Conservation (phyloP, 2,329 filamentous ascomycete genomes). For the Teratosphaeriaceae sp. region DNA sequence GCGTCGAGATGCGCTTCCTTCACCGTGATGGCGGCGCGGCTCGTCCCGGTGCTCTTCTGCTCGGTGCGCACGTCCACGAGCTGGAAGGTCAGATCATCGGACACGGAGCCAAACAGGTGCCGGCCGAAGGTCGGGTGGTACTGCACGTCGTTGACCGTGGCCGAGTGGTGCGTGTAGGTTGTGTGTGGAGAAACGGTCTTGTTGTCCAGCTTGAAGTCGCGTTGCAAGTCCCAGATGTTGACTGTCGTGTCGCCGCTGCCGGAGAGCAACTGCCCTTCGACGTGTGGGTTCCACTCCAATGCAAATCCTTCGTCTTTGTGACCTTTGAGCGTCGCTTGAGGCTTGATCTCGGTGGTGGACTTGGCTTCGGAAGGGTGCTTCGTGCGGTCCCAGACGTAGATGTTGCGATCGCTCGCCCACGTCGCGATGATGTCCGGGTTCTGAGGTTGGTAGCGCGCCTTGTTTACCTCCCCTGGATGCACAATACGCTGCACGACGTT, state of each 20-base stretch:
- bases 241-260: conserved; percentile 92
- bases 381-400: conserved; percentile 91
- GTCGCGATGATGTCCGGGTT: conserved; percentile 97
- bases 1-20: conserved; percentile 80
- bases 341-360: conserved; percentile 55
- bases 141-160: conserved; percentile 95
- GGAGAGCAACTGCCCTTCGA: conserved; percentile 73
- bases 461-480: conserved; percentile 96
- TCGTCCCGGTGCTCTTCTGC: too few relatives aligned
- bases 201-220: conserved; percentile 62
- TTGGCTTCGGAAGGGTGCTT: conserved; percentile 77
- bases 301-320: conserved; percentile 89
- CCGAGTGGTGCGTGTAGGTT: conserved; percentile 79
- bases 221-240: conserved; percentile 78
- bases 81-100: conserved; percentile 89
- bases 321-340: conserved; percentile 78
- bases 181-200: conserved; percentile 64
- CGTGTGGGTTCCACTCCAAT: conserved; percentile 83
- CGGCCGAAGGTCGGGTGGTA: conserved; percentile 76
- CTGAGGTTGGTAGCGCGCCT: conserved; percentile 94
- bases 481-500: conserved; percentile 93
- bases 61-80: conserved; percentile 77
- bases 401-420: conserved; percentile 76
- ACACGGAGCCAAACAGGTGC: conserved; percentile 84
- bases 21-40: conserved; percentile 49